Base-by-base conservation (phyloP, 192 early-diverging fungal species). In the Dissophora globulifera region DNA sequence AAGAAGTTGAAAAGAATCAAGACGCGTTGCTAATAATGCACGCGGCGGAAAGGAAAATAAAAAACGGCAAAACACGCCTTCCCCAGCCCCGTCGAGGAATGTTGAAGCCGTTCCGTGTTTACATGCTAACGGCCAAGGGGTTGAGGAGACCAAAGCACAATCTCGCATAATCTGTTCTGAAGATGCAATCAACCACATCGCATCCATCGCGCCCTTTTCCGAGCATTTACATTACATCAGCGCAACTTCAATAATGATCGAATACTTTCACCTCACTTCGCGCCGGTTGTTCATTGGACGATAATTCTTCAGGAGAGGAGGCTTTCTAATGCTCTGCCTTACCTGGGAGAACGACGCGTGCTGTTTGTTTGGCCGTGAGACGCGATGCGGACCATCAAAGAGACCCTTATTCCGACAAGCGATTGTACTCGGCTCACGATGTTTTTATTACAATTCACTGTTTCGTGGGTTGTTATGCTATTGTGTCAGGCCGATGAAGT, bases 131-230 rank as follows among this genome's bases (percentile, higher is more conserved):
- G 22, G 16, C 25, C 50, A 45, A 17, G 50, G 25, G 16, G 25
- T 29, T 5, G 23, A 22, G 22, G 23, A 27, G 65, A 50, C 47
- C 46, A 41, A 22, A 30, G 54, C 54, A 67, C 65, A 56, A 67
- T 67, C 65, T 67, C 47, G 65, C 65, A 67, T 67, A 67, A 67
- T 67, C 65, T 47, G 16, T 41, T 29, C 41, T 33, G 33, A 50
- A n/a, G 48, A 31, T 40, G n/a, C 35, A 16, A 51, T 40, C 25
- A 41, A n/a, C 26, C 3, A 26, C 20, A 27, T 22, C 15, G 38
- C n/a, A n/a, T n/a, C n/a, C n/a, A n/a, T n/a, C n/a, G n/a, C n/a
- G n/a, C n/a, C n/a, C n/a, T n/a, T n/a, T n/a, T n/a, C n/a, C n/a
- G n/a, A n/a, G n/a, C n/a, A n/a, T n/a, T n/a, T n/a, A n/a, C n/a